Conservation (phyloP, 2,329 filamentous ascomycete species). For the Stagonosporopsis tanaceti region DNA sequence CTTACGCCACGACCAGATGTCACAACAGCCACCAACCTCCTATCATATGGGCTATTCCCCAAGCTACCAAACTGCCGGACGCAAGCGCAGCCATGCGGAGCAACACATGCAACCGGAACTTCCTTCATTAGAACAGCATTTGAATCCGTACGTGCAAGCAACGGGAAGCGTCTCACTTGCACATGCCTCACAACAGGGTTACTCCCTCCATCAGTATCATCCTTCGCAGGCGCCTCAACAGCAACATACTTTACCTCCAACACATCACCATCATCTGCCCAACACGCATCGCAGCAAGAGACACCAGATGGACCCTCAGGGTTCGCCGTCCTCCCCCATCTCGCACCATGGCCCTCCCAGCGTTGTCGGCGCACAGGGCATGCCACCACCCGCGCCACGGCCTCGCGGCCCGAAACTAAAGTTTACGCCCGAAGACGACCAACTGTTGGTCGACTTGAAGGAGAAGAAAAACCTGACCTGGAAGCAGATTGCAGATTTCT, state of each 20-base stretch:
- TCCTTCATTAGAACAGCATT: slow-evolving; percentile 51
- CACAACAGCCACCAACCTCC: slow-evolving; percentile 46
- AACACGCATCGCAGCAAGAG: slow-evolving; percentile 73
- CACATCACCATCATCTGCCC: slow-evolving; percentile 83
- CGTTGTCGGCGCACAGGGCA: slow-evolving; percentile 84
- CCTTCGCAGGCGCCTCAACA: slow-evolving; percentile 37
- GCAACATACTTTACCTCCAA: slow-evolving; percentile 38
- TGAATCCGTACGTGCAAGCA: slow-evolving; percentile 49
- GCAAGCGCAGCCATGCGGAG: slow-evolving; percentile 56
- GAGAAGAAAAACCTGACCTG: slow-evolving; percentile 94
- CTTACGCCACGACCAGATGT: slow-evolving; percentile 48
- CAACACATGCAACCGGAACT: slow-evolving; percentile 51
- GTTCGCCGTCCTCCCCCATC: slow-evolving; percentile 45
- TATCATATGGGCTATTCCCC: slow-evolving; percentile 49
- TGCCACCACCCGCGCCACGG: slow-evolving; percentile 81
- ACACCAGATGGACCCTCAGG: slow-evolving; percentile 58
- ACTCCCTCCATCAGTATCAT: slow-evolving; percentile 48
- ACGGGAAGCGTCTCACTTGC: slow-evolving; percentile 50
- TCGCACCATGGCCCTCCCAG: slow-evolving; percentile 73
- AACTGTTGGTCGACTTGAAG: slow-evolving; percentile 86
- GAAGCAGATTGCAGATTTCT: slow-evolving; percentile 98
- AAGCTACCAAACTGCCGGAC: slow-evolving; percentile 38
- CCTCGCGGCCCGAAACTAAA: slow-evolving; percentile 90
- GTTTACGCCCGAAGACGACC: slow-evolving; percentile 92
- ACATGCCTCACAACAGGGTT: slow-evolving; percentile 50